phyloP scores from a whole-genome alignment of 2,329 filamentous ascomycete species.

The Colletotrichum sp. region DNA sequence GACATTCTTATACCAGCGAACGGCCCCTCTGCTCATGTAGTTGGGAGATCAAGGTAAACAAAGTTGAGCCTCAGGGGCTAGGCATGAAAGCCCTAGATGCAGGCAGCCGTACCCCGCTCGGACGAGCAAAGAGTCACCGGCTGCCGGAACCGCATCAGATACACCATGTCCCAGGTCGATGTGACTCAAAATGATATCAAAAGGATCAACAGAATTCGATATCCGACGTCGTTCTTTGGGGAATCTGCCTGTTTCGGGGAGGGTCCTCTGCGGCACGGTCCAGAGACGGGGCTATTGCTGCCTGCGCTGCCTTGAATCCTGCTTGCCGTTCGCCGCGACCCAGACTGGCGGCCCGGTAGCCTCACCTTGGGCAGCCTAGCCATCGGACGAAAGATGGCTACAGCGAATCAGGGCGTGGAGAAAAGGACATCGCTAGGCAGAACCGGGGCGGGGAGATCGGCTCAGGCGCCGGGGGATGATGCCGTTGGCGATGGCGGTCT shows the following conservation, averaged over 20 bases:
- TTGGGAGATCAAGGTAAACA: background rate
- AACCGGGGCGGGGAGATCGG: background rate
- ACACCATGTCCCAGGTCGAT: background rate
- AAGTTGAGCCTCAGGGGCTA: background rate
- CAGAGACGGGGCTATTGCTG: background rate
- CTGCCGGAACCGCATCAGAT: background rate
- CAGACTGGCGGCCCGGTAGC: background rate
- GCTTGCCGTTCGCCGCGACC: background rate
- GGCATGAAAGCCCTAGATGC: background rate
- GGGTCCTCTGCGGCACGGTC: background rate
- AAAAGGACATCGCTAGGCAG: background rate
- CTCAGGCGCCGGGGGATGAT: background rate
- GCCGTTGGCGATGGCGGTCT: background rate
- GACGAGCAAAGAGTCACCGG: constrained; percentile 8
- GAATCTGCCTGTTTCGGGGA: background rate
- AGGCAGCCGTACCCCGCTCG: constrained; percentile 13
- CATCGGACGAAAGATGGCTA: background rate
- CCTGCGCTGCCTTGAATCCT: background rate
- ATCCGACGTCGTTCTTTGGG: background rate
- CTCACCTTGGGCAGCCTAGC: background rate
- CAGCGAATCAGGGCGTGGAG: background rate
- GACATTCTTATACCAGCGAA: background rate
- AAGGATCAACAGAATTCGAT: background rate
- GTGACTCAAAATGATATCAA: background rate
- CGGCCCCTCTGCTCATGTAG: background rate